Evolutionary conservation across 306 rosid genomes (phyloP), one percentile per base, ranked within the genome.

Genomic region (Trifolium repens): DNA sequence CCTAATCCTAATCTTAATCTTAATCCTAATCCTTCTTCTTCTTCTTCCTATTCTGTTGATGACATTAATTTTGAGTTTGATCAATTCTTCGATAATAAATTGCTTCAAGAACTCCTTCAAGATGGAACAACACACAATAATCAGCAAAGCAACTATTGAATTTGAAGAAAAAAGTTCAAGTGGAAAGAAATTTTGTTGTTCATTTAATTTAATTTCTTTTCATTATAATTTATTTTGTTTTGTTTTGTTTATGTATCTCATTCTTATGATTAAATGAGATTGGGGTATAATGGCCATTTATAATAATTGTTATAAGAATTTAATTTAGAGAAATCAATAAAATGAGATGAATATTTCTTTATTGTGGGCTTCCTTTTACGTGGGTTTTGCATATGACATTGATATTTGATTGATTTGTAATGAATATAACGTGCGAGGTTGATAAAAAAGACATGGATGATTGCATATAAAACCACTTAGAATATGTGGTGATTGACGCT

Each of bases 91-190:
- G 97, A 91, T 15, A 85, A 82, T 67, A 83, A 86, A 58, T 53
- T 91, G 62, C 82, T 94, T 80, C 96, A 94, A 49, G 90, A 90
- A 81, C 91, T 94, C 55, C 96, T 94, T 69, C 87, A 67, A 16
- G 88, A 74, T 7, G 81, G 71, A 1, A 60, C 47, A 60, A 60
- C 47, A 60, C 47, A 57, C 55, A 30, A 12, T 26, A 24, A 6
- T 46, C 4, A 22, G 19, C 39, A 12, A 39, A 55, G 61, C 14
- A 26, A 58, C 37, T 24, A 2, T 11, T 57, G 37, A 57, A 57
- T 39, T 46, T 46, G 67, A 61, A 26, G 26, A 27, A 27, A 13
- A 4, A 10, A 46, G 30, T 27, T 55, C 61, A 55, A 58, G 19
- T 58, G 64, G 22, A 9, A 61, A 14, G 22, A n/a, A 32, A 61